Evolutionary conservation across 345 rosid species (phyloP).

Genomic region (Aquilaria sinensis): DNA sequence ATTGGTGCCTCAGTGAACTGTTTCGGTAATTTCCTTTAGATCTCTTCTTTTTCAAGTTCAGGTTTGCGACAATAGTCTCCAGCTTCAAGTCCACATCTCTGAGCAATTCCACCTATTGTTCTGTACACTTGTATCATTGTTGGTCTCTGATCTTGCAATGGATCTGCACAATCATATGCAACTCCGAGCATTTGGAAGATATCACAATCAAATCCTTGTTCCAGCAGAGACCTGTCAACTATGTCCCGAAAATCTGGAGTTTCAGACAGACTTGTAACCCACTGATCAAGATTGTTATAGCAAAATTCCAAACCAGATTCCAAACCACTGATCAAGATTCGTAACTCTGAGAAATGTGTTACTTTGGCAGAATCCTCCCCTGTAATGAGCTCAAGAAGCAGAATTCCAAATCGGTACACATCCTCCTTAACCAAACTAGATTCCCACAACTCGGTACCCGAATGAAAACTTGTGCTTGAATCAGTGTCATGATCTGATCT

Average conservation of each 20-base stretch:
- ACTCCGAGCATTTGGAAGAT: conserved; percentile 10
- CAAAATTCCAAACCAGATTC: conserved; percentile 15
- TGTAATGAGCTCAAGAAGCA: no score
- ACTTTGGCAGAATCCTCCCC: conserved; percentile 1
- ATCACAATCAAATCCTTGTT: conserved; percentile 17
- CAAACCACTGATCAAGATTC: no score
- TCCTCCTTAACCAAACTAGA: background rate
- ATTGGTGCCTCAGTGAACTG: no score
- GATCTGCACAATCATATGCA: conserved; percentile 13
- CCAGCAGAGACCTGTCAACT: conserved; percentile 5
- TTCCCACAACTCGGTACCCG: conserved; percentile 12
- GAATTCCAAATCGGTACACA: no score
- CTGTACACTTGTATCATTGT: conserved; percentile 13
- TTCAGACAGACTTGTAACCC: background rate
- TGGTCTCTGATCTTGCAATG: conserved; percentile 10
- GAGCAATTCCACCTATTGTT: background rate
- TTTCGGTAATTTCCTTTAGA: no score
- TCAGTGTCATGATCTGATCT: background rate
- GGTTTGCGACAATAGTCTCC: no score
- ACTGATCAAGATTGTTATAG: background rate
- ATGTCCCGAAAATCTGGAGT: background rate
- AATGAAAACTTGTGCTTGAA: background rate
- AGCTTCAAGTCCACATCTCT: background rate
- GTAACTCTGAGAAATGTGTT: conserved; percentile 9
- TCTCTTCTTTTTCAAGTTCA: no score